phyloP scores from a whole-genome alignment of 305 asterid species.

The Withania somnifera region DNA sequence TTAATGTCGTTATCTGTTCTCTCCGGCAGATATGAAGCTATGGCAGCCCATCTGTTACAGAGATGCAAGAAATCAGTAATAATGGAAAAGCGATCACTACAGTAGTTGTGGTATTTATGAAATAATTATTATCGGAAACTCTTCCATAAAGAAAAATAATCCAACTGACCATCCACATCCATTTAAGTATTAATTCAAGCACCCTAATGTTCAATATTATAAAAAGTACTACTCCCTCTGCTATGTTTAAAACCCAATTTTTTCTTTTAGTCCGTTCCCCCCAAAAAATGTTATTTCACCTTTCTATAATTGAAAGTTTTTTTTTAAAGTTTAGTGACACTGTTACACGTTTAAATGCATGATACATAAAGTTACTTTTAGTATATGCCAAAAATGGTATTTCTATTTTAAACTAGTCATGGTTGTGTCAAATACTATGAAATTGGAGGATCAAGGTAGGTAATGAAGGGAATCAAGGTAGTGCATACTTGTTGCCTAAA shows the following conservation, averaged over 20 bases:
- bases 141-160: neutral
- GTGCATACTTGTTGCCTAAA: conserved; percentile 71
- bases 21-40: conserved; percentile 78
- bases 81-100: too few species aligned
- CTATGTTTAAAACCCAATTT: neutral
- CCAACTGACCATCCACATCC: neutral
- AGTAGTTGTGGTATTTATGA: neutral
- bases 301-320: too few species aligned
- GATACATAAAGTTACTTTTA: neutral
- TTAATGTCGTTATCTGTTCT: conserved; percentile 86
- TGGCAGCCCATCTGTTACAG: conserved; percentile 75
- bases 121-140: neutral
- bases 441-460: neutral
- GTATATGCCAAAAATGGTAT: neutral
- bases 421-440: neutral
- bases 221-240: neutral
- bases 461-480: neutral
- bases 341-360: neutral
- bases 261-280: neutral
- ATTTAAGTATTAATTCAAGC: neutral
- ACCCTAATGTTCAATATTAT: neutral
- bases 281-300: neutral
- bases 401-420: neutral
- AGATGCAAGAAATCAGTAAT: neutral
- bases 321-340: neutral